A percentile compares a stretch with the other conserved stretches of the same genome.
phyloP scores from a whole-genome alignment of 2,329 filamentous ascomycete species.

The Diaporthe nobilis region DNA sequence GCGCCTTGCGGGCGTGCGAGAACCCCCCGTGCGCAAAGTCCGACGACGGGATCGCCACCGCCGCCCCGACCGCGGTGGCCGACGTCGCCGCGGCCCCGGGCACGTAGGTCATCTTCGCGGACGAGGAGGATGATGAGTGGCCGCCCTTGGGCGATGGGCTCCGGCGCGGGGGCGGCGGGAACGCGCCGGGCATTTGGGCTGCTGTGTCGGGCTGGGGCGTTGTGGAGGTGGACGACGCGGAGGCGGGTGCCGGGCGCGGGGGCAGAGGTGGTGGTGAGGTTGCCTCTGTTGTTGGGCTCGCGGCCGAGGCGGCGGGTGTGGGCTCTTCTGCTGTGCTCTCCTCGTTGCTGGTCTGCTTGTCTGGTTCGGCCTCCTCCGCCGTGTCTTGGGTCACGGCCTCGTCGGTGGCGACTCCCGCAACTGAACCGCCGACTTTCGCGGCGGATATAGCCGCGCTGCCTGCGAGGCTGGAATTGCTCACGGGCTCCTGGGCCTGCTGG shows the following conservation, averaged over 20 bases:
- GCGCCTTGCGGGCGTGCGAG: slow-evolving; percentile 38
- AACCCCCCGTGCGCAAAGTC: slow-evolving; percentile 34
- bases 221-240: not conserved
- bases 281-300: not conserved
- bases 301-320: not conserved
- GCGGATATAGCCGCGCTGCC: slow-evolving; percentile 13
- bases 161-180: slow-evolving; percentile 33
- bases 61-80: slow-evolving; percentile 32
- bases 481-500: not conserved
- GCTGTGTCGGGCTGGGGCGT: slow-evolving; percentile 33
- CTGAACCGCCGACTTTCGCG: not conserved
- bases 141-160: slow-evolving; percentile 15
- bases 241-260: slow-evolving; percentile 15
- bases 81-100: slow-evolving; percentile 39
- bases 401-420: not conserved
- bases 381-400: not conserved
- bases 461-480: not conserved
- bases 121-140: not conserved
- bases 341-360: not conserved
- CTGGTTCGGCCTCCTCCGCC: not conserved
- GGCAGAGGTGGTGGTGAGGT: slow-evolving; percentile 28
- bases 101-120: slow-evolving; percentile 32
- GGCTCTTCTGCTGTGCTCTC: not conserved
- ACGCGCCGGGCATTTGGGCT: slow-evolving; percentile 34
- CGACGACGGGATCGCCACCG: slow-evolving; percentile 35